Evolutionary conservation across 139 green algal genomes (phyloP).

Genomic region (Asterochloris sp.): DNA sequence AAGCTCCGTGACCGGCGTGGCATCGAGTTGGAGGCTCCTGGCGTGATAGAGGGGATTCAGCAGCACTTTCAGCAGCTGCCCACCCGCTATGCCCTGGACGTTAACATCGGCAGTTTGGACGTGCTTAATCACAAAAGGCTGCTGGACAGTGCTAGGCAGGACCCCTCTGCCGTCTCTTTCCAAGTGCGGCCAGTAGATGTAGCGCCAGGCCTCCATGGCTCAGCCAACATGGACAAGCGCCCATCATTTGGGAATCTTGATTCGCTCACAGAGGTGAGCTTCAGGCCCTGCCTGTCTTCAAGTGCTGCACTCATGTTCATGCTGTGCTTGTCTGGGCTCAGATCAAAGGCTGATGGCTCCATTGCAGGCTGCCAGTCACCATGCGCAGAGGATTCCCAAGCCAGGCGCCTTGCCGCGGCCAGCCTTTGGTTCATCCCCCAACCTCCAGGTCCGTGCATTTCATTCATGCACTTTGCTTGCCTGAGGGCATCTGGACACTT

Average conservation of each 20-base stretch:
- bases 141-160: conserved; percentile 75
- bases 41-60: conserved; percentile 60
- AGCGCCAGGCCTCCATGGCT: neutral
- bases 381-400: neutral
- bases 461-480: neutral
- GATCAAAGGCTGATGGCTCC: no score
- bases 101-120: conserved; percentile 85
- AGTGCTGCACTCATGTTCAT: neutral
- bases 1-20: conserved; percentile 50
- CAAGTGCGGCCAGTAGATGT: conserved; percentile 85
- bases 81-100: conserved; percentile 84
- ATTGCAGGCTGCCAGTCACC: neutral
- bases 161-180: conserved; percentile 80
- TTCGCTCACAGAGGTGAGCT: conserved; percentile 10
- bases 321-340: neutral
- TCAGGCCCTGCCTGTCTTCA: neutral
- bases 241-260: conserved; percentile 42
- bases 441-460: conserved; percentile 60
- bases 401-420: conserved; percentile 45
- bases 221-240: conserved; percentile 14
- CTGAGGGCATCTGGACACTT: neutral
- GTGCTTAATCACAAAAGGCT: conserved; percentile 92
- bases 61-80: conserved; percentile 82
- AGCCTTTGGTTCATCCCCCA: conserved; percentile 90
- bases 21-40: conserved; percentile 59